phyloP scores from a whole-genome alignment of 148 eudicot species.

The Polygonum maritimum region DNA sequence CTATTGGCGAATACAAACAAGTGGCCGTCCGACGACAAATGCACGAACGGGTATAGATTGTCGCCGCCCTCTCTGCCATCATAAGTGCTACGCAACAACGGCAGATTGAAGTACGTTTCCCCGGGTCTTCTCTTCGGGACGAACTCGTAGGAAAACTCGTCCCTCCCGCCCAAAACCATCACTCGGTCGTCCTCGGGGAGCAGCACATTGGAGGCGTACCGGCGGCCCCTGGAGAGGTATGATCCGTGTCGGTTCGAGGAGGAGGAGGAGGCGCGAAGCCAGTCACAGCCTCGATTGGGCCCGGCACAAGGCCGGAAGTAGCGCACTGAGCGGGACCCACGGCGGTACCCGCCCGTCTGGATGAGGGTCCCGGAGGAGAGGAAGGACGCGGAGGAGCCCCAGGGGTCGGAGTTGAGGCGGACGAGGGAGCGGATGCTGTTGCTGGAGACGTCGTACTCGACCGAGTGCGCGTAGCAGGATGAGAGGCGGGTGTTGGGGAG shows the following conservation, averaged over 20 bases:
- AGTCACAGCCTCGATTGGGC: constrained; percentile 20
- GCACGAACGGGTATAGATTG: constrained; percentile 53
- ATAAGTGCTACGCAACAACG: constrained; percentile 32
- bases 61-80: constrained; percentile 25
- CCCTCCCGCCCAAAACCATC: constrained; percentile 50
- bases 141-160: constrained; percentile 39
- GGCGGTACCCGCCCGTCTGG: constrained; percentile 40
- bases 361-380: constrained; percentile 49
- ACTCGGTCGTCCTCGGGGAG: constrained; percentile 38
- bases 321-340: constrained; percentile 27
- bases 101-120: constrained; percentile 18
- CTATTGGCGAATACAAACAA: constrained; percentile 52
- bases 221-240: constrained; percentile 20
- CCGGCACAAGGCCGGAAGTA: constrained; percentile 34
- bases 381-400: constrained; percentile 54
- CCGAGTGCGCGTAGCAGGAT: constrained; percentile 53
- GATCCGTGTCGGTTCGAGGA: constrained; percentile 21
- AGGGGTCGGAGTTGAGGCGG: constrained; percentile 29
- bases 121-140: constrained; percentile 22
- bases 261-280: not conserved
- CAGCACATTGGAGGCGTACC: constrained; percentile 42
- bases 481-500: constrained; percentile 18
- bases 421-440: constrained; percentile 31
- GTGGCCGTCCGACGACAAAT: constrained; percentile 45
- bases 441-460: constrained; percentile 35